Conservation (phyloP, 2,329 filamentous ascomycete species). For the Lithohypha guttulata region DNA sequence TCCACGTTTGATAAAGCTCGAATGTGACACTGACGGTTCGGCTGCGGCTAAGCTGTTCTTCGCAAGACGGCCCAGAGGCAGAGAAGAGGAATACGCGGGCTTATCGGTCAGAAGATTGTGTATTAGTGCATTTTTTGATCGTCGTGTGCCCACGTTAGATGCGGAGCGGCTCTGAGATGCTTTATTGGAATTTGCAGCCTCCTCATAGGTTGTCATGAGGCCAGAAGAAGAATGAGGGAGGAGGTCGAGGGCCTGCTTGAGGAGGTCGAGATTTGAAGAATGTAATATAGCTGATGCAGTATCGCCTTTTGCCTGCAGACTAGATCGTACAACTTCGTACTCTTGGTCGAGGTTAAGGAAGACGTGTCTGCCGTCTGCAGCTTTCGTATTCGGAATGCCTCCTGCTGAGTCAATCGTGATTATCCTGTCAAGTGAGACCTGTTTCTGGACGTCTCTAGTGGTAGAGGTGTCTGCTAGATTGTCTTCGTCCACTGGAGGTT, state of each 20-base stretch:
- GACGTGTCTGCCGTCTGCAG: constrained; percentile 51
- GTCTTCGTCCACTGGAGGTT: constrained; percentile 30
- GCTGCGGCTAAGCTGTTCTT: constrained; percentile 17
- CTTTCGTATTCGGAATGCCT: constrained; percentile 53
- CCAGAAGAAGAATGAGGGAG: constrained; percentile 78
- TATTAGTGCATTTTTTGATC: constrained; percentile 72
- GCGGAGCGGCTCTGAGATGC: constrained; percentile 31
- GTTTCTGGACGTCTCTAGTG: constrained; percentile 28
- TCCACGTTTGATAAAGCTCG: constrained; percentile 81
- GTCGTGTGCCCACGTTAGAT: constrained; percentile 44
- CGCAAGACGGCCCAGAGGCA: constrained; percentile 59
- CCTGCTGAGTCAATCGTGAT: constrained; percentile 82
- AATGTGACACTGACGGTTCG: constrained; percentile 29
- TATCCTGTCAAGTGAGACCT: constrained; percentile 64
- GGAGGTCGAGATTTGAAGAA: constrained; percentile 46
- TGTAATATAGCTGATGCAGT: constrained; percentile 9
- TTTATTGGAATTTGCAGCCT: constrained; percentile 51
- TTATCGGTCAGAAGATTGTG: constrained; percentile 95
- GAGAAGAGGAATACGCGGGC: constrained; percentile 79
- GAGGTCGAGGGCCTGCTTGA: constrained; percentile 58
- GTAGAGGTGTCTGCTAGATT: constrained; percentile 30
- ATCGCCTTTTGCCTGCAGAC: constrained; percentile 37
- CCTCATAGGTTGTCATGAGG: constrained; percentile 74
- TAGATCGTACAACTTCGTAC: constrained; percentile 55
- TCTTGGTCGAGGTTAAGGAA: constrained; percentile 95